Conservation (phyloP, 768 basidiomycete species). For the Agaricus subrufescens region DNA sequence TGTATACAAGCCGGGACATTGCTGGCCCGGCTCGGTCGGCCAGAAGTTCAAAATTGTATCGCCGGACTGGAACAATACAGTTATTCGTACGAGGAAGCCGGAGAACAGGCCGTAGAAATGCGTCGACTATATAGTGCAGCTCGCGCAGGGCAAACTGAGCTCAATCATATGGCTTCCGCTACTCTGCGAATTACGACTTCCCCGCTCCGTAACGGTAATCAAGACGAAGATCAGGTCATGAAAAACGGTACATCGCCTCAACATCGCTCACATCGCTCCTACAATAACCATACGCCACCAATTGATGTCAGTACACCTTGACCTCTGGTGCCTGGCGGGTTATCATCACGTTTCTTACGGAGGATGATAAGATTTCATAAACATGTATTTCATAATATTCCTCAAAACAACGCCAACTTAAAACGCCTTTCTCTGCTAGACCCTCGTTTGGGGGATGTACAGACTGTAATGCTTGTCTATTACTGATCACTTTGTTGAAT, state of each 20-base stretch:
- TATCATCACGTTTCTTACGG: background rate
- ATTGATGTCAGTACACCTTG: constrained; percentile 8
- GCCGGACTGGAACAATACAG: constrained; percentile 86
- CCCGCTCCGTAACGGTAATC: constrained; percentile 11
- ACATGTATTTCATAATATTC: background rate
- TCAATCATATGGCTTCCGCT: constrained; percentile 43
- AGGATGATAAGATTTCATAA: background rate
- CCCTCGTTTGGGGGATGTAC: background rate
- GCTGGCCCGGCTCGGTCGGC: constrained; percentile 76
- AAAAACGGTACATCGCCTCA: constrained; percentile 5
- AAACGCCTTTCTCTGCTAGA: background rate
- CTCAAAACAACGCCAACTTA: background rate
- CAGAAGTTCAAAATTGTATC: constrained; percentile 81
- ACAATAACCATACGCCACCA: background rate
- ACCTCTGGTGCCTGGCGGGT: background rate
- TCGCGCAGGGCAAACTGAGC: constrained; percentile 37
- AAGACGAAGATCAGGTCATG: constrained; percentile 10
- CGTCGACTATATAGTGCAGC: constrained; percentile 42
- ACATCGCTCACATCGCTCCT: background rate
- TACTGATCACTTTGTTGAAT: background rate
- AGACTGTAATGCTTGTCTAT: background rate
- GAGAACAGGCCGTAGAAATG: constrained; percentile 72
- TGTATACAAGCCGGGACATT: constrained; percentile 81
- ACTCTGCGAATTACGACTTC: constrained; percentile 30
- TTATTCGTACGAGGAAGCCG: constrained; percentile 82